Evolutionary conservation across 164 flowering plant genomes (phyloP).

Genomic region (Tetrastigma voinierianum): DNA sequence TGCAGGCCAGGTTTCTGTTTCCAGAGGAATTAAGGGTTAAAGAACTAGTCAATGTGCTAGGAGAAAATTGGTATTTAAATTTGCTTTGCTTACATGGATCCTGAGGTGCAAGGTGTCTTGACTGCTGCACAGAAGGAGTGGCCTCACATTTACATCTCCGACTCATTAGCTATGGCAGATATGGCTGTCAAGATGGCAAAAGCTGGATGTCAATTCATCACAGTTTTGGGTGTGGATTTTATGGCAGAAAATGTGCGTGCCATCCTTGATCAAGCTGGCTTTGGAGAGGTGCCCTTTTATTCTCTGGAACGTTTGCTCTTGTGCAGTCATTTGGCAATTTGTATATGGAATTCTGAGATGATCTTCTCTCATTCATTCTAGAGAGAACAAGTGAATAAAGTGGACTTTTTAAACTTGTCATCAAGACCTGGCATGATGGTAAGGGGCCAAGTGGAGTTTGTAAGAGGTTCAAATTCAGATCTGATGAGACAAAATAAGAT

Average conservation of each 20-base stretch:
- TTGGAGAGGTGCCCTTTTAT: conserved; percentile 52
- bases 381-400: no score
- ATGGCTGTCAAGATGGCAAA: conserved; percentile 90
- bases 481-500: no score
- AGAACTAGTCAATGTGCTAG: conserved; percentile 76
- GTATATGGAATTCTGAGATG: background rate
- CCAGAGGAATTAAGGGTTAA: conserved; percentile 76
- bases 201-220: conserved; percentile 82
- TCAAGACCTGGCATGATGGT: no score
- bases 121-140: conserved; percentile 91
- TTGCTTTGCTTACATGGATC: conserved; percentile 95
- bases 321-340: no score
- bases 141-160: conserved; percentile 96
- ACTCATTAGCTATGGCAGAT: conserved; percentile 97
- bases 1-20: conserved; percentile 80
- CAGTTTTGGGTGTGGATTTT: conserved; percentile 95
- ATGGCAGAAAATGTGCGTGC: conserved; percentile 99
- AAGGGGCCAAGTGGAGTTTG: no score
- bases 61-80: conserved; percentile 90
- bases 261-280: conserved; percentile 95
- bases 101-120: conserved; percentile 92
- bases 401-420: no score
- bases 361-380: background rate
- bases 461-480: no score
- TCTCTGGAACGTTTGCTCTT: background rate